These are phyloP conservation scores for Microdochium paspali DNA, from an alignment of 2,329 filamentous ascomycete species.

Conservation along the genomic window DNA sequence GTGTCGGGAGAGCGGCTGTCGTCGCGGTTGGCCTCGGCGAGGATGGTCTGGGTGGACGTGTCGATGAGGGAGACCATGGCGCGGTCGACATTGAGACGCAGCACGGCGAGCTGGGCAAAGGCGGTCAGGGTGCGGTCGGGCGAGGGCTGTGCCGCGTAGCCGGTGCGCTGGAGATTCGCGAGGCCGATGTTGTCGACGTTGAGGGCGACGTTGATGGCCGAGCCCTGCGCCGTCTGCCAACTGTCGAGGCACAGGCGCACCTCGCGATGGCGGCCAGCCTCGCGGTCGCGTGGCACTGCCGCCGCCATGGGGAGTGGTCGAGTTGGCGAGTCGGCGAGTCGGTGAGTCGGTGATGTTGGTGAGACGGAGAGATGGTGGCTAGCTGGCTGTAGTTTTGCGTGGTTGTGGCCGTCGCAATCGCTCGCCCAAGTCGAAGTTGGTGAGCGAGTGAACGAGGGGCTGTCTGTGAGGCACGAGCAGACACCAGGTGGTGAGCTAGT, in stretches of 20 bases:
- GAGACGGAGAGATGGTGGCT: too few species aligned
- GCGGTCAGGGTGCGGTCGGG: slow-evolving; percentile 29
- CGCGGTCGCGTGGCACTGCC: background rate
- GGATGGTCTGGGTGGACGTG: slow-evolving; percentile 33
- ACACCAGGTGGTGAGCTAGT: too few species aligned
- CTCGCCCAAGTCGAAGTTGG: too few species aligned
- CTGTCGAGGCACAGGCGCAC: slow-evolving; percentile 20
- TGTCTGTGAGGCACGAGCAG: too few species aligned
- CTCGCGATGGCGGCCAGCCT: slow-evolving; percentile 16
- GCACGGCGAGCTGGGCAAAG: slow-evolving; percentile 39
- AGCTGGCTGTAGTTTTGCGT: too few species aligned
- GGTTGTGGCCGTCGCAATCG: too few species aligned
- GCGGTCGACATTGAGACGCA: slow-evolving; percentile 35
- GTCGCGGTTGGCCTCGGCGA: slow-evolving; percentile 36
- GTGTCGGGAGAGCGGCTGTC: slow-evolving; percentile 29
- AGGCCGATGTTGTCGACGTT: slow-evolving; percentile 19
- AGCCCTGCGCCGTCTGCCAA: slow-evolving; percentile 21
- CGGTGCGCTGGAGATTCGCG: slow-evolving; percentile 13
- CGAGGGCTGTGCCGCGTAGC: slow-evolving; percentile 21
- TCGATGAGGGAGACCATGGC: slow-evolving; percentile 40
- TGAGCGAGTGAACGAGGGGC: too few species aligned
- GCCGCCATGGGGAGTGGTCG: too few species aligned
- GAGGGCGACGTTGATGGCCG: slow-evolving; percentile 18
- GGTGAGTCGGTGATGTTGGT: too few species aligned
- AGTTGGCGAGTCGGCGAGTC: too few species aligned